Base-by-base conservation (phyloP, 1,139 yeast species). In the Kluyveromyces sp. region DNA sequence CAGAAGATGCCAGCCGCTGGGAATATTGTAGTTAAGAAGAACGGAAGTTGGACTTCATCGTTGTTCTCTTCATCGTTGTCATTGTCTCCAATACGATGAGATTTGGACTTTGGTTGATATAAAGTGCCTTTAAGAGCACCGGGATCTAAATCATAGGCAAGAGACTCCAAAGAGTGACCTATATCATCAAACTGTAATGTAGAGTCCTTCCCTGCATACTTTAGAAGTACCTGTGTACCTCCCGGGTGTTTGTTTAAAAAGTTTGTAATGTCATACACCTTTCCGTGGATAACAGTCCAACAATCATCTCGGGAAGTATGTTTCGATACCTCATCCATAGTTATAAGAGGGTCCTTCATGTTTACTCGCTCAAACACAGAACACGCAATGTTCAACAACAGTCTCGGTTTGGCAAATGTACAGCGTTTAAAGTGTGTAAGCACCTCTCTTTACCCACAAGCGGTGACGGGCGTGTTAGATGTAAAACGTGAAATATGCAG, bases 141-240 rank as follows among this genome's bases (percentile, higher is more conserved):
- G 30, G 48, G 51, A 5, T 55, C 57, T 46, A 57, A 47, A 34
- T 55, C 60, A 43, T 52, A 57, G 31, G 50, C 53, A 27, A 63
- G 51, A 0, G 68, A 64, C 44, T 66, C 68, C 47, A 63, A 59
- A 2, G 68, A 61, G 48, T 67, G 71, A 0, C 70, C 71, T 21
- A 67, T 67, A 25, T 67, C 71, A 39, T 66, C 70, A 57, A 78
- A 79, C 4, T 78, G 77, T 49, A 69, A 75, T 0, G 88, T 79
- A 4, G 84, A 87, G 63, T 83, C 89, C n/a, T 74, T 75, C 0
- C 90, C 90, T 5, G 80, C 87, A 60, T 83, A 81, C 50, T 81
- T 86, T 50, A 78, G 65, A 40, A 83, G 64, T 4, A 82, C 84
- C 53, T 80, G 87, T 0, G 77, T 74, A 2, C 89, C 89, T 4